Base-by-base conservation (phyloP, 768 basidiomycete genomes). In the Gyrodon lividus region DNA sequence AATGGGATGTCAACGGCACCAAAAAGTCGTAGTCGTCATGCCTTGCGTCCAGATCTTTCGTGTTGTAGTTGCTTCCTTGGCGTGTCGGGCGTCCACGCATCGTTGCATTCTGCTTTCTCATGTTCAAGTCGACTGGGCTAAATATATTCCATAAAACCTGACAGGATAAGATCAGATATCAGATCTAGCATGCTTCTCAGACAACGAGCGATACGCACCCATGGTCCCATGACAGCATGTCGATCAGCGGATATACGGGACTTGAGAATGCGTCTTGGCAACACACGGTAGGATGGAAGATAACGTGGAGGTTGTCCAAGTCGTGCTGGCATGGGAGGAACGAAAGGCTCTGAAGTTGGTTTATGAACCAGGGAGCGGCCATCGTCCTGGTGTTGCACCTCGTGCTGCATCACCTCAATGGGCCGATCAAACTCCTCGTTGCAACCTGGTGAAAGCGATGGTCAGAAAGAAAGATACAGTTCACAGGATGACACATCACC, bases 1-100 rank as follows among this genome's bases (percentile, higher is more conserved):
- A 75, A 37, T 72, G 65, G 6, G 70, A 70, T 23, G 79, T 72
- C 43, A 72, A 67, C 38, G 70, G 67, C 31, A 60, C 65, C 49
- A 83, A 55, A 60, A 80, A 82, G 55, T 82, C 81, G 55, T 83
- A 85, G 48, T 79, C 74, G 47, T 77, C 73, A 4, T 57, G 63
- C 23, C 65, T 60, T 56, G 62, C 52, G 48, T 64, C 55, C n/a
- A 30, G 14, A 35, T n/a, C 38, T 16, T 56, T 35, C 22, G 26
- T 26, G 41, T 61, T 55, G 20, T 56, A 57, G 30, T 57, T 45
- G 40, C 22, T 56, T 22, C 34, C 34, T 38, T 56, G 61, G 8
- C 60, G 60, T 26, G 50, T 45, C 22, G 56, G 48, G 33, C 70
- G 72, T 40, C 68, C 54, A 28, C 72, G 74, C 61, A 67, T 66